A percentile compares a stretch with the other conserved stretches of the same genome.
These are phyloP conservation scores for Ceratopteris richardii DNA, from an alignment of 75 land plant genomes.

Conservation along the genomic window DNA sequence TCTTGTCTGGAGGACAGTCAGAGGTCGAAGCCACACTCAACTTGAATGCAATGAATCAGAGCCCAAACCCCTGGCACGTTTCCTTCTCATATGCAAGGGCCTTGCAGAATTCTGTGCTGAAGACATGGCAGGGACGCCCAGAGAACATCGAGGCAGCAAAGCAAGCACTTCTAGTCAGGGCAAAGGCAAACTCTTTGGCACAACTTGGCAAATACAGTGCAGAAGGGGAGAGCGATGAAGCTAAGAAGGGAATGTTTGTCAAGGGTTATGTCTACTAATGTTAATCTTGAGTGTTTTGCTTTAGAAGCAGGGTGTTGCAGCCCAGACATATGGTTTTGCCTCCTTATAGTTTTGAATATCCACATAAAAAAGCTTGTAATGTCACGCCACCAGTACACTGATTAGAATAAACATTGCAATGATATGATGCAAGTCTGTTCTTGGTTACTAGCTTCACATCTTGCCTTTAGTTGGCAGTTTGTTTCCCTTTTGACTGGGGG, in stretches of 20 bases:
- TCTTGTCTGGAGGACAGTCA: conserved; percentile 72
- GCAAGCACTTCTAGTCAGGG: conserved; percentile 32
- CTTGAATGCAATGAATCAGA: conserved; percentile 67
- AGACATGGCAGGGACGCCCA: conserved; percentile 57
- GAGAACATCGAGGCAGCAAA: conserved; percentile 56
- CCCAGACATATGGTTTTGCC: too few relatives aligned
- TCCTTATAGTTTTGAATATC: too few relatives aligned
- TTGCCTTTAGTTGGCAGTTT: too few relatives aligned
- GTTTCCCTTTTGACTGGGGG: too few relatives aligned
- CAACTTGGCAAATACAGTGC: conserved; percentile 59
- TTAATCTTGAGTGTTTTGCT: too few relatives aligned
- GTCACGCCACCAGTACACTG: too few relatives aligned
- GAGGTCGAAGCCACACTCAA: conserved; percentile 83
- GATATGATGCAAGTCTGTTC: too few relatives aligned
- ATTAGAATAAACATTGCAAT: too few relatives aligned
- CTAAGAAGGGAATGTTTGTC: conserved; percentile 58
- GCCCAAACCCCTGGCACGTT: conserved; percentile 57
- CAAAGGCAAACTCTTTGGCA: conserved; percentile 60
- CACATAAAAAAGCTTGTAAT: too few relatives aligned
- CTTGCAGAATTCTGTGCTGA: conserved; percentile 52
- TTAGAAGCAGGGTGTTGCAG: too few relatives aligned
- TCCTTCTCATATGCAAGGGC: conserved; percentile 67
- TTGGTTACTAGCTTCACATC: too few relatives aligned
- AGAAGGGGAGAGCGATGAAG: conserved; percentile 51
- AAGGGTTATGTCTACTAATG: conserved; percentile 43